These are phyloP conservation scores for Pseudozyma hubeiensis DNA, from an alignment of 1,284 basidiomycete species.

Conservation along the genomic window DNA sequence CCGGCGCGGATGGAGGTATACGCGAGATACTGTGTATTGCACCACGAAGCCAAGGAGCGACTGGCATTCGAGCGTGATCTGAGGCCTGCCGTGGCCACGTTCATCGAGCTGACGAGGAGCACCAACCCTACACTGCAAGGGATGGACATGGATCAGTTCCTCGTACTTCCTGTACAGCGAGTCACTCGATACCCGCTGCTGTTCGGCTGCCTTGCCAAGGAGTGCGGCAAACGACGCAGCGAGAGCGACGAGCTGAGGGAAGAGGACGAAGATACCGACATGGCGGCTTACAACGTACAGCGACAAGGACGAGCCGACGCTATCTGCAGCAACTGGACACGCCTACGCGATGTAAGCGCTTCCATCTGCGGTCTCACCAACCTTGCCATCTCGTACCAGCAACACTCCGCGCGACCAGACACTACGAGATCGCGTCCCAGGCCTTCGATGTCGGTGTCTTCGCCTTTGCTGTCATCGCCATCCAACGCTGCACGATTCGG, in stretches of 20 bases:
- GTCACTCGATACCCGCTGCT: constrained; percentile 27
- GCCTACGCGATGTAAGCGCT: constrained; percentile 11
- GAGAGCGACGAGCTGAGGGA: constrained; percentile 15
- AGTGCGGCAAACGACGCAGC: constrained; percentile 14
- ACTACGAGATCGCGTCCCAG: background rate
- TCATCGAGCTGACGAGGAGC: constrained; percentile 19
- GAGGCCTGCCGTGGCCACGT: constrained; percentile 13
- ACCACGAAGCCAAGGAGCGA: constrained; percentile 19
- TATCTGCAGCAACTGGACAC: constrained; percentile 17
- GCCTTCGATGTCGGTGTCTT: constrained; percentile 1
- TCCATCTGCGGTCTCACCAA: constrained; percentile 27
- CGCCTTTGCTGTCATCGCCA: constrained; percentile 5
- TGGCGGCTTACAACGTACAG: constrained; percentile 4
- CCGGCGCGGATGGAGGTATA: constrained; percentile 26
- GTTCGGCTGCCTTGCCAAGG: constrained; percentile 25
- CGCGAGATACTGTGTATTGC: constrained; percentile 17
- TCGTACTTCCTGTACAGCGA: constrained; percentile 25
- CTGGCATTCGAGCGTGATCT: constrained; percentile 18
- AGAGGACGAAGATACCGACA: constrained; percentile 13
- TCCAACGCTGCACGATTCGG: background rate
- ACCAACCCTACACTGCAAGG: constrained; percentile 29
- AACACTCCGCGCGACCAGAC: constrained; percentile 2
- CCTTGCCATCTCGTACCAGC: constrained; percentile 29
- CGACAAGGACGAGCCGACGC: constrained; percentile 6
- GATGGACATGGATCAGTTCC: constrained; percentile 27